Evolutionary conservation across 441 rosid genomes (phyloP), one percentile per base, ranked within the genome.

Genomic region (Adansonia rubrostipa): DNA sequence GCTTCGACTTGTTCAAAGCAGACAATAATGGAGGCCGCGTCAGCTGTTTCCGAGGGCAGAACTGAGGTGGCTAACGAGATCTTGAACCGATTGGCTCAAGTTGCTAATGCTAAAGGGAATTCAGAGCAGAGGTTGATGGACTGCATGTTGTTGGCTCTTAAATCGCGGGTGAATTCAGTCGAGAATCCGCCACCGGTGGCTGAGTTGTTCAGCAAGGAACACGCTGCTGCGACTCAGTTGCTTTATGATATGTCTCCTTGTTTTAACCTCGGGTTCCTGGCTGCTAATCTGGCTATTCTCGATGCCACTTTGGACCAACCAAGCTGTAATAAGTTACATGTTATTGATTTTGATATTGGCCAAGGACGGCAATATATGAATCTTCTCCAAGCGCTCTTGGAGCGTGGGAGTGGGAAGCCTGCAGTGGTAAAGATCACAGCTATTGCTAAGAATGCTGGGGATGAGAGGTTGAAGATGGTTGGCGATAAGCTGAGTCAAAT

Each of bases 281-380:
- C 97, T 13, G 98, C 98, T 3, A 92, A 94, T 84, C 88, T 87
- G 62, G 78, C 95, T 63, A 93, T 96, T 63, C 82, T 93, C 2
- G 93, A 93, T 45, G 88, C 91, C 5, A 81, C 88, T 10, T 67
- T 76, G 58, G 93, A 87, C 62, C 88, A 84, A 24, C 75, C 84
- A 11, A 77, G 71, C n/a, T 76, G 75, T 72, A 80, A 33, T 48
- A 86, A 81, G 22, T 45, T 94, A 19, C 99, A 96, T 79, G 89
- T 96, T 8, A 75, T 96, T 40, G 99, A 94, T 85, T 92, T 96
- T 73, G 91, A 94, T 5, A 85, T 94, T 22, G 97, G 97, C 0
- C 85, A 89, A 40, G 98, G 93, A 20, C 88, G 90, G 0, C 98
- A 91, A 62, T 96, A 92, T 79, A 19, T 53, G 19, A 77, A 89